These are phyloP conservation scores for Lachancea fermentati DNA, from an alignment of 805 yeast genomes.

Conservation along the genomic window DNA sequence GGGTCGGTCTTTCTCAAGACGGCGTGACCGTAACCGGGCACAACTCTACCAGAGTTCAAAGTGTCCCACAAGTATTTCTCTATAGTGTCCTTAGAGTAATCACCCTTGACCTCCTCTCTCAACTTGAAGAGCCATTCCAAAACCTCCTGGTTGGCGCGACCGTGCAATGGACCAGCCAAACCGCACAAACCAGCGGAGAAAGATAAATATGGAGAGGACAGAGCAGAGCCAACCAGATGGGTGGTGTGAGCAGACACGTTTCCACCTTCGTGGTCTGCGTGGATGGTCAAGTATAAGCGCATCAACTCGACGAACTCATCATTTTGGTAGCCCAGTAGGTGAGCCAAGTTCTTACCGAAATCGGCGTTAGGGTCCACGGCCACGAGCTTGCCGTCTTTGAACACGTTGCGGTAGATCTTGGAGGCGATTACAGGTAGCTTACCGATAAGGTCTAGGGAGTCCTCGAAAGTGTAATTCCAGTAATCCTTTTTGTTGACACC, in stretches of 20 bases:
- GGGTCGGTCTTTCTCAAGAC: conserved; percentile 83
- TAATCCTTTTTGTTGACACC: conserved; percentile 79
- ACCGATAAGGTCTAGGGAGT: conserved; percentile 72
- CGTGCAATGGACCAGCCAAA: conserved; percentile 82
- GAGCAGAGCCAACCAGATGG: conserved; percentile 76
- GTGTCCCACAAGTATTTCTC: conserved; percentile 66
- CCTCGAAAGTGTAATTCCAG: conserved; percentile 82
- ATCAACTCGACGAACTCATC: conserved; percentile 70
- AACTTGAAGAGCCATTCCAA: conserved; percentile 73
- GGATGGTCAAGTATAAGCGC: conserved; percentile 77
- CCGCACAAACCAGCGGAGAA: conserved; percentile 78
- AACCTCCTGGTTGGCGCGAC: conserved; percentile 82
- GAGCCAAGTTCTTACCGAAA: conserved; percentile 62
- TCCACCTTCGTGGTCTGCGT: conserved; percentile 87
- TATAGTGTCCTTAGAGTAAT: conserved; percentile 59
- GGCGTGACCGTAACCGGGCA: conserved; percentile 88
- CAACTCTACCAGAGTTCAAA: conserved; percentile 67
- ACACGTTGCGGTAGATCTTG: conserved; percentile 76
- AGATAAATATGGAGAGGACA: conserved; percentile 69
- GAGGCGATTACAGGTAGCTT: conserved; percentile 79
- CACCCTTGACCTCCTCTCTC: conserved; percentile 55
- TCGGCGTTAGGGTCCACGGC: conserved; percentile 50
- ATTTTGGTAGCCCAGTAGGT: conserved; percentile 52
- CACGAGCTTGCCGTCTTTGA: conserved; percentile 69
- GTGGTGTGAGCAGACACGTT: conserved; percentile 79